Percentiles rank a stretch among this genome's conserved stretches.
Conservation (phyloP, 768 basidiomycete genomes). For the Tricholoma flavovirens region DNA sequence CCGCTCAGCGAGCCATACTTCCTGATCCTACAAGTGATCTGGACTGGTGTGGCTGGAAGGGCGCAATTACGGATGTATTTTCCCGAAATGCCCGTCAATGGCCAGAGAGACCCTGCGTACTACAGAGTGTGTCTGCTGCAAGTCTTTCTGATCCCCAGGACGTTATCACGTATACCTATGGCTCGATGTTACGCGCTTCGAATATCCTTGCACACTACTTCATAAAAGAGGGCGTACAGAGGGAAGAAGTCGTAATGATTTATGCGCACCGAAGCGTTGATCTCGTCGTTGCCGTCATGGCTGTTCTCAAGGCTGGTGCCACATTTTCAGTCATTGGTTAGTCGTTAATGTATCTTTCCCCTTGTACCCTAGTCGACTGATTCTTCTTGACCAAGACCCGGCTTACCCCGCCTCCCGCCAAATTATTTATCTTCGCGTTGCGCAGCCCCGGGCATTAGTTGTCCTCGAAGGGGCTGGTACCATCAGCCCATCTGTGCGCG, state of each 20-base stretch:
- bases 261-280: slow-evolving; percentile 96
- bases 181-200: slow-evolving; percentile 73
- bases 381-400: slow-evolving; percentile 57
- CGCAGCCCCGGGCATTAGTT: slow-evolving; percentile 85
- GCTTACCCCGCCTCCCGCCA: slow-evolving; percentile 94
- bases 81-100: slow-evolving; percentile 74
- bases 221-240: slow-evolving; percentile 75
- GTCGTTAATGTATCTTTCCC: slow-evolving; percentile 19
- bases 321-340: slow-evolving; percentile 95
- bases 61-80: slow-evolving; percentile 94
- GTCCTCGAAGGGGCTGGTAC: slow-evolving; percentile 87
- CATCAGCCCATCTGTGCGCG: slow-evolving; percentile 74
- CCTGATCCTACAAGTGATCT: slow-evolving; percentile 86
- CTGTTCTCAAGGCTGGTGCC: slow-evolving; percentile 90
- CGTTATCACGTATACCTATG: slow-evolving; percentile 66
- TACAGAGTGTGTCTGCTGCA: slow-evolving; percentile 61
- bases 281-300: slow-evolving; percentile 95
- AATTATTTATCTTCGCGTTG: slow-evolving; percentile 88
- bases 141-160: slow-evolving; percentile 41
- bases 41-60: slow-evolving; percentile 97
- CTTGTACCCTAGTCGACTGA: background rate
- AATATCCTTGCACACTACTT: slow-evolving; percentile 91
- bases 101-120: slow-evolving; percentile 84
- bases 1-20: slow-evolving; percentile 59
- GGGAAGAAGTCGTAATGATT: slow-evolving; percentile 97